These are phyloP conservation scores for Symbiodinium pilosum DNA, from an alignment of 73 alveolate genomes.

Conservation along the genomic window DNA sequence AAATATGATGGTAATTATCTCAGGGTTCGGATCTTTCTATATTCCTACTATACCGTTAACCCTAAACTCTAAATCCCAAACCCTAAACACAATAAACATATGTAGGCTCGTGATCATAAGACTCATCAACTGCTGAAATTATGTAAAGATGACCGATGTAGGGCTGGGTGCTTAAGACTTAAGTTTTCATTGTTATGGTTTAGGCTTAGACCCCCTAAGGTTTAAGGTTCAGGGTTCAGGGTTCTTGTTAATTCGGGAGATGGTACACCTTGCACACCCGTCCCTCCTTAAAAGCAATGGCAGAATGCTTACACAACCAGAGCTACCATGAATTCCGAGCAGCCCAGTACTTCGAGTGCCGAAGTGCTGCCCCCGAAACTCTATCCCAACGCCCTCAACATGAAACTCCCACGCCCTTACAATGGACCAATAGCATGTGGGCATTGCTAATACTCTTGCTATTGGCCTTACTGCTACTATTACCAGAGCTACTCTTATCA, in stretches of 20 bases:
- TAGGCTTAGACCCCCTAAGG: background rate
- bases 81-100: background rate
- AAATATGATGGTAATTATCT: too few relatives aligned
- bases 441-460: too few relatives aligned
- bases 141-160: background rate
- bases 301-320: background rate
- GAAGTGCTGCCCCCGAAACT: background rate
- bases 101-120: background rate
- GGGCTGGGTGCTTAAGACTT: background rate
- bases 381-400: background rate
- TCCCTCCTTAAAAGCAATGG: background rate
- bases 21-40: too few relatives aligned
- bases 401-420: background rate
- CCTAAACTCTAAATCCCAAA: background rate
- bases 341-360: background rate
- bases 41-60: background rate
- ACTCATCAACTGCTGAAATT: background rate
- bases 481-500: too few relatives aligned
- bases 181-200: background rate
- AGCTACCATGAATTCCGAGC: background rate
- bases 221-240: background rate
- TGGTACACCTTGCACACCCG: background rate
- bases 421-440: too few relatives aligned
- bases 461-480: too few relatives aligned
- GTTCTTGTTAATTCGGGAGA: background rate